Base-by-base conservation (phyloP, 257 asterid species). In the Nemophila menziesii region DNA sequence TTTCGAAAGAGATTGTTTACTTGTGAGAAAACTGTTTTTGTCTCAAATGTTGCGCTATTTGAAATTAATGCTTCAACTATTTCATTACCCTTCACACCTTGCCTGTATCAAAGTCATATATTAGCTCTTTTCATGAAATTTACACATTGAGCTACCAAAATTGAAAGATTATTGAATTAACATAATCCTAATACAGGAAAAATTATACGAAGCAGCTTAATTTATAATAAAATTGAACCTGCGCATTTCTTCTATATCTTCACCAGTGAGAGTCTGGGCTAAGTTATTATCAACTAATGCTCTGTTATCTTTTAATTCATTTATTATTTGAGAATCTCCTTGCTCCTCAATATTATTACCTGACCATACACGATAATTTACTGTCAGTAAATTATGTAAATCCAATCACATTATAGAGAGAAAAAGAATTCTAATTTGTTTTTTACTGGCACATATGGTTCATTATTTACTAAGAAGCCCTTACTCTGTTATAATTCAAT, bases 11-110 rank as follows among this genome's bases (percentile, higher is more conserved):
- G 36, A 36, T 29, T 24, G 43, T 48, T 38, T 57, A 89, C 96
- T 73, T 89, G 98, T 8, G 96, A 89, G 75, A 80, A 89, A 33
- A 73, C 76, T n/a, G 98, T 89, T 61, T 89, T 89, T 65, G 78
- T 89, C 22, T 80, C 96, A 70, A 78, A 89, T 39, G 98, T 80
- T 41, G 96, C 80, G 63, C 96, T 84, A 57, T 84, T 80, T 52
- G 83, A 78, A 69, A 89, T 76, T 39, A 89, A 83, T 38, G 98
- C 98, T 68, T 80, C 80, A 54, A 89, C 83, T 57, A 89, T 89
- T 52, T 81, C 87, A 54, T 52, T 69, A 50, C 96, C 98, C 41
- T 74, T 67, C 14, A 67, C 92, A 39, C 96, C 93, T 52, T 80
- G 72, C 50, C 98, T 89, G 78, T 52, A 64, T 48, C 44, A 64